phyloP scores from a whole-genome alignment of 2,329 filamentous ascomycete species.

The Neonectria punicea region DNA sequence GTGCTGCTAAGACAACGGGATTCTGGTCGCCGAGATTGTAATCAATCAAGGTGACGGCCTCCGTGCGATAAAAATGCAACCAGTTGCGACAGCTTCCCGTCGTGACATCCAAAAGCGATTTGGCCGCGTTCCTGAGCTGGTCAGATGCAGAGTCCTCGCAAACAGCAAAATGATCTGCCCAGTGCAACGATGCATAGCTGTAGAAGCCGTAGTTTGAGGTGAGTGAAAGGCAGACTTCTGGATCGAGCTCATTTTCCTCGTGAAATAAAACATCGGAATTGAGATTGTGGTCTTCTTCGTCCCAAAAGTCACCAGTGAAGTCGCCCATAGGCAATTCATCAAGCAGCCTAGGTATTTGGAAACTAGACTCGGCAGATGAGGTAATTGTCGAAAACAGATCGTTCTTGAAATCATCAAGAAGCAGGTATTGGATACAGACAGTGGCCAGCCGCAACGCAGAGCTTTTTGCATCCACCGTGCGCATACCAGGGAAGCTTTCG shows the following conservation, averaged over 20 bases:
- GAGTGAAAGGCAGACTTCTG: constrained; percentile 39
- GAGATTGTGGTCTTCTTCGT: constrained; percentile 21
- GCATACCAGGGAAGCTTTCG: constrained; percentile 13
- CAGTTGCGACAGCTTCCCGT: constrained; percentile 44
- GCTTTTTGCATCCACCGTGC: constrained; percentile 18
- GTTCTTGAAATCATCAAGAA: constrained; percentile 47
- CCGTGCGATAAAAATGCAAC: constrained; percentile 46
- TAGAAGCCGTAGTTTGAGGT: constrained; percentile 45
- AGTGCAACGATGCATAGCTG: constrained; percentile 50
- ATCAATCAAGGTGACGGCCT: constrained; percentile 34
- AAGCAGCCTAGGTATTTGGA: background rate
- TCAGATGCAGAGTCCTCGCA: constrained; percentile 33
- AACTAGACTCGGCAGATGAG: background rate
- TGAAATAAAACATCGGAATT: constrained; percentile 40
- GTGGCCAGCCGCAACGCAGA: constrained; percentile 30
- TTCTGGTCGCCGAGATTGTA: constrained; percentile 35
- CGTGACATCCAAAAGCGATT: constrained; percentile 30
- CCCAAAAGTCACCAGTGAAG: constrained; percentile 6
- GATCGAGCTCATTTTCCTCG: constrained; percentile 36
- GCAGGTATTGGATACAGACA: constrained; percentile 43
- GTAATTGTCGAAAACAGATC: constrained; percentile 26
- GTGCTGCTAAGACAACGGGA: constrained; percentile 43
- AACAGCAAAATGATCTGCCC: constrained; percentile 47
- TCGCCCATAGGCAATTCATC: background rate
- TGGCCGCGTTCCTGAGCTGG: constrained; percentile 31